Conservation (phyloP, 768 basidiomycete species). For the Sporobolomyces pararoseus region DNA sequence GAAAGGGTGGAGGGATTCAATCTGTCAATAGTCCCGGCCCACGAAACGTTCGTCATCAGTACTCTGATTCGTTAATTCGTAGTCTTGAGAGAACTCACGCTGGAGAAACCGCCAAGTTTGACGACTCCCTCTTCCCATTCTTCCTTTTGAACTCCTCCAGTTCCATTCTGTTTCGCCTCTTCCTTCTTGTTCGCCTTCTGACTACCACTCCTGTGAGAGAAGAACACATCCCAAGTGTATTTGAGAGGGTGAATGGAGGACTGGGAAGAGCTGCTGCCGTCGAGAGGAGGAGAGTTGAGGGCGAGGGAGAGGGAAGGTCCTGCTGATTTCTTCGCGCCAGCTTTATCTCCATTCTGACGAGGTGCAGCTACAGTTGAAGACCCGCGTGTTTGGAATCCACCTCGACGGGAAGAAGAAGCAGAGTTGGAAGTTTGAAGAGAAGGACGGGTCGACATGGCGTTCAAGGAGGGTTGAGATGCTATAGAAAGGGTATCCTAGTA, state of each 20-base stretch:
- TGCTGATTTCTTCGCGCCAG: conserved; percentile 1
- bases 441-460: conserved; percentile 31
- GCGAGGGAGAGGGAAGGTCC: conserved; percentile 36
- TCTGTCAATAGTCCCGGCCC: too few species aligned
- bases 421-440: conserved; percentile 15
- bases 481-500: not conserved
- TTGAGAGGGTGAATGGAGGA: conserved; percentile 35
- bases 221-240: conserved; percentile 41
- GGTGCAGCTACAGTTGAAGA: conserved; percentile 24
- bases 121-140: conserved; percentile 41
- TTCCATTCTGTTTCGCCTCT: conserved; percentile 9
- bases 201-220: conserved; percentile 32
- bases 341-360: not conserved
- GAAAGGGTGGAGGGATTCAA: conserved; percentile 92
- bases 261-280: not conserved
- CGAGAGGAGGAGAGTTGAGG: conserved; percentile 1
- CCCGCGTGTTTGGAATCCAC: conserved; percentile 23
- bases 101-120: conserved; percentile 42
- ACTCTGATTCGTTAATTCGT: too few species aligned
- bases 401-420: conserved; percentile 24
- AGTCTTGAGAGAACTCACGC: conserved; percentile 21
- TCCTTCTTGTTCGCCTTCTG: conserved; percentile 37
- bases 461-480: not conserved
- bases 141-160: conserved; percentile 18
- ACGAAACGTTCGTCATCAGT: too few species aligned